phyloP scores from a whole-genome alignment of 345 rosid genomes.

The Gossypium australe region DNA sequence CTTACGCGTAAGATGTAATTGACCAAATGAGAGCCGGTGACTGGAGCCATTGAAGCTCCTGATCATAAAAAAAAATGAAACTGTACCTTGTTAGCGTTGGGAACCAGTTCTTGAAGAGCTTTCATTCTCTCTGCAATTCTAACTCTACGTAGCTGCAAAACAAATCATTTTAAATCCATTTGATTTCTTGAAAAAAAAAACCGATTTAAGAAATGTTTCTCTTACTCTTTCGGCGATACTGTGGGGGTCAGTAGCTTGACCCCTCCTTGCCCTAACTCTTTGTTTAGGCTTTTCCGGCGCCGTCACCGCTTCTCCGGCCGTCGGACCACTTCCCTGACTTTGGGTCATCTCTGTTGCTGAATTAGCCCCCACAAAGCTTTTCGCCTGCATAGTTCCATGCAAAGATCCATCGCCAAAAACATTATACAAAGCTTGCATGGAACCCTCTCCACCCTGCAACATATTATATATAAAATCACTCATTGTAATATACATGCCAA shows the following conservation, averaged over 20 bases:
- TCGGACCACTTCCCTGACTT: constrained; percentile 46
- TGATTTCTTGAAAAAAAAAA: no score
- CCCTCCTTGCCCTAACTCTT: constrained; percentile 90
- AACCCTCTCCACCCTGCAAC: constrained; percentile 37
- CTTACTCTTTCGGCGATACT: constrained; percentile 93
- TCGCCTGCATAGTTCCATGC: constrained; percentile 30
- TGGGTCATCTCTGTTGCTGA: constrained; percentile 30
- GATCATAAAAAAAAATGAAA: not conserved
- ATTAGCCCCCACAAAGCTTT: constrained; percentile 29
- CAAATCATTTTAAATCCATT: constrained; percentile 2
- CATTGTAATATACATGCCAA: not conserved
- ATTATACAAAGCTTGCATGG: constrained; percentile 44
- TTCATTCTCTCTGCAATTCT: constrained; percentile 98
- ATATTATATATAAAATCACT: not conserved
- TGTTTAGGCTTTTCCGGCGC: constrained; percentile 52
- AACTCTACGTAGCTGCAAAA: constrained; percentile 79
- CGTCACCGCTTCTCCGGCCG: constrained; percentile 49
- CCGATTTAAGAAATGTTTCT: not conserved
- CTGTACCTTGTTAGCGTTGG: constrained; percentile 89
- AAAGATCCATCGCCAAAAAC: constrained; percentile 59
- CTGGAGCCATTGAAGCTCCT: not conserved
- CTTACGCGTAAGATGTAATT: not conserved
- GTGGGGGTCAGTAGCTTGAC: constrained; percentile 99
- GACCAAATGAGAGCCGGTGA: not conserved
- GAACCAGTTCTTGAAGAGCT: constrained; percentile 94